Percentiles rank a stretch among this genome's conserved stretches.
These are phyloP conservation scores for Geotrichum siamense DNA, from an alignment of 1,139 yeast species.

Conservation along the genomic window DNA sequence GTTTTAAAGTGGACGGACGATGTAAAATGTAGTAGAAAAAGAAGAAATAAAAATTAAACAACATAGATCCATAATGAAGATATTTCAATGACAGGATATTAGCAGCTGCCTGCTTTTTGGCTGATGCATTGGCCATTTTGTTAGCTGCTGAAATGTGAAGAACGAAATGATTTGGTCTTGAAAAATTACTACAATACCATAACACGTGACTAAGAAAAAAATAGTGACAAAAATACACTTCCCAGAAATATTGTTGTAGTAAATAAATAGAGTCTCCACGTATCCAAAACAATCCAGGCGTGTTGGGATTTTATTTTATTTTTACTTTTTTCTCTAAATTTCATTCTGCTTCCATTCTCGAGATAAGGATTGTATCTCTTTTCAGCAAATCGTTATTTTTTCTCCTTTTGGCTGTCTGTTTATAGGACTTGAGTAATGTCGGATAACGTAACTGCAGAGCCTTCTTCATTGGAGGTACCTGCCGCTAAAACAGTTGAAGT, in stretches of 20 bases:
- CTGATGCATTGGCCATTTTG: constrained; percentile 55
- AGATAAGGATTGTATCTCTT: too few relatives aligned
- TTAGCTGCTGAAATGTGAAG: too few relatives aligned
- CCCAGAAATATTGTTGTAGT: too few relatives aligned
- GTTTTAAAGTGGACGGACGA: constrained; percentile 49
- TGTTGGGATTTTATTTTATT: too few relatives aligned
- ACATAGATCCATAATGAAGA: constrained; percentile 45
- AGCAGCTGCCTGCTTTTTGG: constrained; percentile 60
- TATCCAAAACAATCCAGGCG: constrained; percentile 11
- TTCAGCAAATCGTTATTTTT: too few relatives aligned
- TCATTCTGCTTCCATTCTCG: too few relatives aligned
- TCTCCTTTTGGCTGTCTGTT: neutral
- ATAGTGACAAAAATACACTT: neutral
- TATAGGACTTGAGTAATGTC: neutral
- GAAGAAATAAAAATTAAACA: constrained; percentile 41
- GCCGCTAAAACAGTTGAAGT: neutral
- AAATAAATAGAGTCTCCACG: constrained; percentile 7
- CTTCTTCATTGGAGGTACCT: neutral
- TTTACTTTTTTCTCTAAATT: too few relatives aligned
- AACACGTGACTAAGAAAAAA: too few relatives aligned
- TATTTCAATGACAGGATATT: constrained; percentile 50
- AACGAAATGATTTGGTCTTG: neutral
- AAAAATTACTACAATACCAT: too few relatives aligned
- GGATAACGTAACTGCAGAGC: neutral
- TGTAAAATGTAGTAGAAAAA: constrained; percentile 40